These are phyloP conservation scores for Myriosclerotinia duriaeana DNA, from an alignment of 2,329 filamentous ascomycete genomes.

Conservation along the genomic window DNA sequence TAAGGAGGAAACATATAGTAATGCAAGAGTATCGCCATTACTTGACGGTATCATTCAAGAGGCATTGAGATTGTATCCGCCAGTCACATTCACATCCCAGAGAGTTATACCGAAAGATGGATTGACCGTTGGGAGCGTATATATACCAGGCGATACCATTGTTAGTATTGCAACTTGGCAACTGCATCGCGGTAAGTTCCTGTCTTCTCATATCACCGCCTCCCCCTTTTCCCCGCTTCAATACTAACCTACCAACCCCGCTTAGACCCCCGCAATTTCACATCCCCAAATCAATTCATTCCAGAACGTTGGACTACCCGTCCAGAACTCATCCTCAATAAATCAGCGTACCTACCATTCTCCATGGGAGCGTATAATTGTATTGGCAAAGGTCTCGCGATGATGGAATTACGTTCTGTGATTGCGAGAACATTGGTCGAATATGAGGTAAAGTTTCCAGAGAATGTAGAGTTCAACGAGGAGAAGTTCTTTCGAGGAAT, in stretches of 20 bases:
- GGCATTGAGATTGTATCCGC: slow-evolving; percentile 28
- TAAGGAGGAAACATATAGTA: slow-evolving; percentile 23
- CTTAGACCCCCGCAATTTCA: slow-evolving; percentile 23
- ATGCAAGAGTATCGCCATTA: slow-evolving; percentile 8
- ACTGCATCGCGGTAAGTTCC: slow-evolving; percentile 27
- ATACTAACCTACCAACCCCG: background rate
- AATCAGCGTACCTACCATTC: slow-evolving; percentile 39
- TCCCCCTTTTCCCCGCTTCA: background rate
- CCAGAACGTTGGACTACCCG: slow-evolving; percentile 39
- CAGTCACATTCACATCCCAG: slow-evolving; percentile 26
- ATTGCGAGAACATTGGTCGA: slow-evolving; percentile 24
- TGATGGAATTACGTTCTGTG: slow-evolving; percentile 40
- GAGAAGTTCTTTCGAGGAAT: background rate
- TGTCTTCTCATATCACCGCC: background rate
- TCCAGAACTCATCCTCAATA: slow-evolving; percentile 32
- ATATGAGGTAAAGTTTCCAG: slow-evolving; percentile 1
- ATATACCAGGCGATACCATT: slow-evolving; percentile 14
- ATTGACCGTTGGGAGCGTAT: background rate
- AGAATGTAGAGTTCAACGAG: background rate
- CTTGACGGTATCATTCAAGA: slow-evolving; percentile 29
- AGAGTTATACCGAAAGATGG: slow-evolving; percentile 15
- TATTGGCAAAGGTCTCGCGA: slow-evolving; percentile 39
- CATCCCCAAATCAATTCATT: slow-evolving; percentile 35
- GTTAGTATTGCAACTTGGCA: slow-evolving; percentile 25
- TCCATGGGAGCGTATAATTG: slow-evolving; percentile 32